These are phyloP conservation scores for Sedum album DNA, from an alignment of 164 flowering plant genomes.

Conservation along the genomic window DNA sequence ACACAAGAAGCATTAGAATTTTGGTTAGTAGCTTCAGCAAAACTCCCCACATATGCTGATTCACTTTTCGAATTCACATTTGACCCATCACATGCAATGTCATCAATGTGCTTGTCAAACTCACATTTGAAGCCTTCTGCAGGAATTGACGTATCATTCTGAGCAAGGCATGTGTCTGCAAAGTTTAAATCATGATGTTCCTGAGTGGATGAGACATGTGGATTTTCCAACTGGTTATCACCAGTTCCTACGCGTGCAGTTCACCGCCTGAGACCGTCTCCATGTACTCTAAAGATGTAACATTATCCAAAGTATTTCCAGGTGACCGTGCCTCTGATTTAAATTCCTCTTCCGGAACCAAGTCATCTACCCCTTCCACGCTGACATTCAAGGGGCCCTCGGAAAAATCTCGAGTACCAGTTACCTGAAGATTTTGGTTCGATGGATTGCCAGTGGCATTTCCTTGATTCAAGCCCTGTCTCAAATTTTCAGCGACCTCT, in stretches of 20 bases:
- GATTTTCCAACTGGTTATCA: not conserved
- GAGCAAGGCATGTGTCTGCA: not conserved
- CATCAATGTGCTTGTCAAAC: not conserved
- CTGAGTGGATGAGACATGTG: not conserved
- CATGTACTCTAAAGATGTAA: not conserved
- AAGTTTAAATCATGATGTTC: not conserved
- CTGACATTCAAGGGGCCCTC: conserved; percentile 12
- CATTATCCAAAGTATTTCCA: not conserved
- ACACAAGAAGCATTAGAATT: not conserved
- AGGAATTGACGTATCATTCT: not conserved
- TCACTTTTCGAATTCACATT: conserved; percentile 1
- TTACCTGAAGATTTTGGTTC: conserved; percentile 10
- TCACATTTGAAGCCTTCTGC: not conserved
- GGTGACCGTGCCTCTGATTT: not conserved
- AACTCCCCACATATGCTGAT: not conserved
- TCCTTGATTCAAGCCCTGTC: conserved; percentile 11
- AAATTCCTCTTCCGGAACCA: not conserved
- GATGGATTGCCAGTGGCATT: conserved; percentile 13
- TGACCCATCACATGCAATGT: not conserved
- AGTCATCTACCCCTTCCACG: conserved; percentile 11
- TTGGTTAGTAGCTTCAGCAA: not conserved
- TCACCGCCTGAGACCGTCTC: not conserved
- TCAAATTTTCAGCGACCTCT: conserved; percentile 14
- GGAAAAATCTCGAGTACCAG: conserved; percentile 8
- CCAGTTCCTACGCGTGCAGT: not conserved